These are phyloP conservation scores for Fraxinus latifolia DNA, from an alignment of 305 asterid genomes.

Conservation along the genomic window DNA sequence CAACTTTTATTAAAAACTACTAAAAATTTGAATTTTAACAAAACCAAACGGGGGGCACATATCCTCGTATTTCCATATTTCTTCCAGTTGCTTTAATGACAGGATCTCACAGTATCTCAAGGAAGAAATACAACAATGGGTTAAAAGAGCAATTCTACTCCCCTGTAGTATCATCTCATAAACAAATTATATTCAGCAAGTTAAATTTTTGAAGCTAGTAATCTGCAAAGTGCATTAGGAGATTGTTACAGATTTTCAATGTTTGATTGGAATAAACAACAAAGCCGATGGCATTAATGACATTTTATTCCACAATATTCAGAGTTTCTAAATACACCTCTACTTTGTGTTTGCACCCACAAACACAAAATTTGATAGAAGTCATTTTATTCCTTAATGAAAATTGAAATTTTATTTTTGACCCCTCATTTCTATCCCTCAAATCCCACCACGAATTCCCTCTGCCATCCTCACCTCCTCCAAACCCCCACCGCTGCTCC, in stretches of 20 bases:
- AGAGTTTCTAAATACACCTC: not conserved
- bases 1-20: not conserved
- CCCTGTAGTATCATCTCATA: not conserved
- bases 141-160: not conserved
- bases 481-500: not conserved
- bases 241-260: not conserved
- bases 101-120: not conserved
- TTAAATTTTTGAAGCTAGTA: not conserved
- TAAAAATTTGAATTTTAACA: not conserved
- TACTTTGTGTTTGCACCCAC: not conserved
- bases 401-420: not conserved
- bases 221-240: not conserved
- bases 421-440: not conserved
- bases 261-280: not conserved
- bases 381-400: not conserved
- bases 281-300: not conserved
- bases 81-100: not conserved
- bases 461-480: not conserved
- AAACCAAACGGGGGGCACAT: not conserved
- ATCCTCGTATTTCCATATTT: not conserved
- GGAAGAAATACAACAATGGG: not conserved
- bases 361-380: not conserved
- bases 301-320: not conserved
- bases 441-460: not conserved
- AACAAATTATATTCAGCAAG: not conserved